Conservation (phyloP, 495 filamentous ascomycete genomes). For the Pyronema domesticum region DNA sequence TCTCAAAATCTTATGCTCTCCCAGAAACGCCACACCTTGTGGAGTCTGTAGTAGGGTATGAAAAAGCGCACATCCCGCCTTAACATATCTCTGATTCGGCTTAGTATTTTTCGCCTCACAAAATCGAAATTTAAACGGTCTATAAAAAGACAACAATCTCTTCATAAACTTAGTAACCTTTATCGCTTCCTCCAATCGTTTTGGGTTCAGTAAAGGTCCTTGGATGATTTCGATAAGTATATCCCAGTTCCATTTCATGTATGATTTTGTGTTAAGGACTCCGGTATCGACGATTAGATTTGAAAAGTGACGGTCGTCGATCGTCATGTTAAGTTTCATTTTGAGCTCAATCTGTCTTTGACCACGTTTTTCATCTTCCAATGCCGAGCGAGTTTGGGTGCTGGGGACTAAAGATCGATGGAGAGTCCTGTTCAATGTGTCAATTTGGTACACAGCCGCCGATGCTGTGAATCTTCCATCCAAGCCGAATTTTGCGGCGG, state of each 20-base stretch:
- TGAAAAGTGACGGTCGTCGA: conserved; percentile 80
- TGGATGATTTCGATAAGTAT: conserved; percentile 78
- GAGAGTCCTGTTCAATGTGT: conserved; percentile 86
- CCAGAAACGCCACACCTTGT: conserved; percentile 69
- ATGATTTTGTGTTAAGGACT: conserved; percentile 58
- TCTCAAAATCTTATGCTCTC: conserved; percentile 77
- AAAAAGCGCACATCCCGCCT: conserved; percentile 71
- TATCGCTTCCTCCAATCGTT: conserved; percentile 83
- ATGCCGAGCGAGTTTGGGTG: conserved; percentile 15
- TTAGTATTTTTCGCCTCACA: conserved; percentile 72
- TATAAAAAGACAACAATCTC: conserved; percentile 79
- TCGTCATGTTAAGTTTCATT: conserved; percentile 47
- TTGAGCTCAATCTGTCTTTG: conserved; percentile 44
- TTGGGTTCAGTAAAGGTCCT: conserved; percentile 78
- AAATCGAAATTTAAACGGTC: conserved; percentile 93
- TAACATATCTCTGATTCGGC: conserved; percentile 83
- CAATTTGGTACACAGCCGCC: conserved; percentile 85
- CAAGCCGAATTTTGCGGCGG: conserved; percentile 50
- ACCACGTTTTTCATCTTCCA: conserved; percentile 28
- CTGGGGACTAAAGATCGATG: conserved; percentile 48
- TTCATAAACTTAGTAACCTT: conserved; percentile 92
- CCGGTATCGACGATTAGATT: conserved; percentile 64
- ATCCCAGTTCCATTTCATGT: conserved; percentile 92
- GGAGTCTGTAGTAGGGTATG: conserved; percentile 64
- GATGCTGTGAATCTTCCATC: conserved; percentile 64